Evolutionary conservation across 1,284 basidiomycete species (phyloP).

Genomic region (Fistulina hepatica): DNA sequence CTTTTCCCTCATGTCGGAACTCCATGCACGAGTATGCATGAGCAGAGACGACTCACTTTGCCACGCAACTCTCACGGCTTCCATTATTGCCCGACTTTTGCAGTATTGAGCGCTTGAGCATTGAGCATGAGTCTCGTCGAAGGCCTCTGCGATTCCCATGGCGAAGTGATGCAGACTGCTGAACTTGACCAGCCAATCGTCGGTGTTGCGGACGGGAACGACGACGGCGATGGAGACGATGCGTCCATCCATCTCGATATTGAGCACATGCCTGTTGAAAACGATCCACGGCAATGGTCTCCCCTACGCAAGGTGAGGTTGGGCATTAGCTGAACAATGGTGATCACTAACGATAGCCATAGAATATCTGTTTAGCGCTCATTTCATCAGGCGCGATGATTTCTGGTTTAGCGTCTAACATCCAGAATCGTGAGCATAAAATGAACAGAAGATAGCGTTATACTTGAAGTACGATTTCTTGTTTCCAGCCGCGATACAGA

Average conservation of each 20-base stretch:
- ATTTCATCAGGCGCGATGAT: conserved; percentile 54
- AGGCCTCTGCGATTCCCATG: too few species aligned
- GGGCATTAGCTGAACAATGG: neutral
- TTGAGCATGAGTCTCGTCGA: too few species aligned
- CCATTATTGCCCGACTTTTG: too few species aligned
- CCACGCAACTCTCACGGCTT: too few species aligned
- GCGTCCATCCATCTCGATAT: conserved; percentile 23
- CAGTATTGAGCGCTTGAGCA: too few species aligned
- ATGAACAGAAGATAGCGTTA: conserved; percentile 5
- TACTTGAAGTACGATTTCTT: neutral
- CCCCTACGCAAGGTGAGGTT: conserved; percentile 45
- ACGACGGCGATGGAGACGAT: too few species aligned
- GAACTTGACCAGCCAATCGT: too few species aligned
- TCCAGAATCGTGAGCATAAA: conserved; percentile 54
- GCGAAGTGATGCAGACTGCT: too few species aligned
- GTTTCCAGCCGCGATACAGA: conserved; percentile 48
- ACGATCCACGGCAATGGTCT: conserved; percentile 76
- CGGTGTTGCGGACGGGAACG: too few species aligned
- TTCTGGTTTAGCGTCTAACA: conserved; percentile 56
- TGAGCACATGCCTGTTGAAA: conserved; percentile 42
- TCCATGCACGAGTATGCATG: too few species aligned
- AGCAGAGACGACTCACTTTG: too few species aligned
- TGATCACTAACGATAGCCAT: neutral
- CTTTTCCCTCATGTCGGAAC: too few species aligned
- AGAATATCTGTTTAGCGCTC: conserved; percentile 47